Conservation (phyloP, 139 green algal genomes). For the Haematococcus sp. region DNA sequence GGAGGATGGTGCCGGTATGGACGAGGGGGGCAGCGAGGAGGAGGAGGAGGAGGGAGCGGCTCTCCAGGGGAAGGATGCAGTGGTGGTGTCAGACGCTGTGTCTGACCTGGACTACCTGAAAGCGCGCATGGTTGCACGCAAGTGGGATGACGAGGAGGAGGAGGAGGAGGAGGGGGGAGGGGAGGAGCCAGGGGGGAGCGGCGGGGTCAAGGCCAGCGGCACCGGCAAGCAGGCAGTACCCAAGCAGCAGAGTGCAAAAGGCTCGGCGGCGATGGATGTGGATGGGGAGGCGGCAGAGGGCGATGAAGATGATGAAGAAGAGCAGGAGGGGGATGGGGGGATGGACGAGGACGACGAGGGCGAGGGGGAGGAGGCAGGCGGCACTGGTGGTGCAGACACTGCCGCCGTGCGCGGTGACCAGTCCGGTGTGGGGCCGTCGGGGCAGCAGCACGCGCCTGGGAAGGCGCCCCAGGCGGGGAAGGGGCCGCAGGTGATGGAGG, state of each 20-base stretch:
- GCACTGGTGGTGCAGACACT: neutral
- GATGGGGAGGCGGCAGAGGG: slow-evolving; percentile 11
- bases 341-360: neutral
- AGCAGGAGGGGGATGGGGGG: slow-evolving; percentile 1
- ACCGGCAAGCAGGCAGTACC: slow-evolving; percentile 4
- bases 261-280: slow-evolving; percentile 1
- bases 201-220: slow-evolving; percentile 6
- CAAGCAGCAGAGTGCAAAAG: no score
- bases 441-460: neutral
- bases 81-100: slow-evolving; percentile 51
- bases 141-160: slow-evolving; percentile 53
- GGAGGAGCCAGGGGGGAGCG: no score
- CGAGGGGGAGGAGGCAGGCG: neutral
- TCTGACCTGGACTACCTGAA: slow-evolving; percentile 89
- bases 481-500: neutral
- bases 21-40: slow-evolving; percentile 31
- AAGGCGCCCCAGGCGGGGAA: neutral
- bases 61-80: neutral
- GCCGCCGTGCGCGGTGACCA: slow-evolving; percentile 17
- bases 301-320: neutral
- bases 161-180: slow-evolving; percentile 33
- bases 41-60: slow-evolving; percentile 32
- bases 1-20: neutral
- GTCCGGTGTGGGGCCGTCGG: slow-evolving; percentile 16
- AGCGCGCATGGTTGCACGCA: slow-evolving; percentile 52